A percentile compares a stretch with the other conserved stretches of the same genome.
These are phyloP conservation scores for Argentina anserina DNA, from an alignment of 306 rosid genomes.

Conservation along the genomic window DNA sequence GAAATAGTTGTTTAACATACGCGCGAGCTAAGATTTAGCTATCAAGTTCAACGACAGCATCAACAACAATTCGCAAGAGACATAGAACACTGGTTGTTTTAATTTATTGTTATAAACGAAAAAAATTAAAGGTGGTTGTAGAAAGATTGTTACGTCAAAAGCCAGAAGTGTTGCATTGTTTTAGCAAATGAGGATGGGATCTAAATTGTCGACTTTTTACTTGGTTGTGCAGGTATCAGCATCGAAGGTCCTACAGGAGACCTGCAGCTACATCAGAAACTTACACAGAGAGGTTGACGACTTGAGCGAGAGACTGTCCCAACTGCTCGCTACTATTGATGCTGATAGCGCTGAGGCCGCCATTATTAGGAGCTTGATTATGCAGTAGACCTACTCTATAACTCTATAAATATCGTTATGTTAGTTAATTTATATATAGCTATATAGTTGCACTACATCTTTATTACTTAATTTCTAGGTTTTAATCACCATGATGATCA, in stretches of 20 bases:
- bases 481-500: neutral
- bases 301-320: constrained; percentile 81
- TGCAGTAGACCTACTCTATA: constrained; percentile 26
- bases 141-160: neutral
- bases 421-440: neutral
- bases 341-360: constrained; percentile 90
- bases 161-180: neutral
- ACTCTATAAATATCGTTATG: neutral
- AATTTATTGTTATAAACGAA: neutral
- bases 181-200: neutral
- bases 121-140: neutral
- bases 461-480: constrained; percentile 19
- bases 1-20: too few species aligned
- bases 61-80: neutral
- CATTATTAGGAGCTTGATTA: constrained; percentile 86
- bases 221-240: constrained; percentile 73
- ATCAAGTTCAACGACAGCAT: too few species aligned
- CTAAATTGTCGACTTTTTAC: constrained; percentile 1
- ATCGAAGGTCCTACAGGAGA: constrained; percentile 97
- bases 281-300: constrained; percentile 91
- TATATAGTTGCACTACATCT: constrained; percentile 27
- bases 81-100: neutral
- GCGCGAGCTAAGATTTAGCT: too few species aligned
- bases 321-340: constrained; percentile 82
- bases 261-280: constrained; percentile 90